Base-by-base conservation (phyloP, 768 basidiomycete genomes). In the Tricholoma saponaceum region DNA sequence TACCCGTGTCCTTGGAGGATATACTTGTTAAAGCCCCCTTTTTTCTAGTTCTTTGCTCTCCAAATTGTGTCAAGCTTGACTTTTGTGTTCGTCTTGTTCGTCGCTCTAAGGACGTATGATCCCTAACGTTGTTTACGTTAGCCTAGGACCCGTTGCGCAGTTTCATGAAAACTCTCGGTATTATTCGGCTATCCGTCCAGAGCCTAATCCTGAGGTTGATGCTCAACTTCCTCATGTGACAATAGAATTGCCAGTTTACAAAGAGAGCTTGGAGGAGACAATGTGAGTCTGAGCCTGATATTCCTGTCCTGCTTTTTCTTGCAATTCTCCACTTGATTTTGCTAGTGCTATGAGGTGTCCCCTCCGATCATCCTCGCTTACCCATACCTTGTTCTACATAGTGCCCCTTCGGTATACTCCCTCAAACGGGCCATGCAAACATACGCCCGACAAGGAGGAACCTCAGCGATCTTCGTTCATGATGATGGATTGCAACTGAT, bases 401-500 rank as follows among this genome's bases (percentile, higher is more conserved):
- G 89, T 59, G 67, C 83, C 6, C 89, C 87, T 4, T 90, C 89
- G 16, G 84, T 95, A 4, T 80, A 80, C 64, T 92, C 87, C 0
- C 74, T 86, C 60, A 92, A 92, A 72, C 87, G 86, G 73, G 91
- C 90, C 0, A 92, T 92, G 85, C 89, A 90, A 69, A 90, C 89
- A n/a, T 92, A 93, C 66, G 91, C 92, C 5, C 79, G 91, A n/a
- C 92, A 95, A 69, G 91, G 92, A 50, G 91, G 90, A 5, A 86
- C 87, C 1, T 90, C 87, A 9, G 70, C 83, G 25, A 91, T 95
- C 67, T 79, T 93, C 46, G 76, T 95, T 14, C 89, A 91, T 69
- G 92, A 93, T 65, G 92, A 93, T 67, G 92, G 92, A 26, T 71
- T 93, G 62, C 91, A 92, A 67, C 70, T 85, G 22, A 70, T 92